Evolutionary conservation across 2,329 filamentous ascomycete genomes (phyloP).

Genomic region (Teratosphaeria zuluensis): DNA sequence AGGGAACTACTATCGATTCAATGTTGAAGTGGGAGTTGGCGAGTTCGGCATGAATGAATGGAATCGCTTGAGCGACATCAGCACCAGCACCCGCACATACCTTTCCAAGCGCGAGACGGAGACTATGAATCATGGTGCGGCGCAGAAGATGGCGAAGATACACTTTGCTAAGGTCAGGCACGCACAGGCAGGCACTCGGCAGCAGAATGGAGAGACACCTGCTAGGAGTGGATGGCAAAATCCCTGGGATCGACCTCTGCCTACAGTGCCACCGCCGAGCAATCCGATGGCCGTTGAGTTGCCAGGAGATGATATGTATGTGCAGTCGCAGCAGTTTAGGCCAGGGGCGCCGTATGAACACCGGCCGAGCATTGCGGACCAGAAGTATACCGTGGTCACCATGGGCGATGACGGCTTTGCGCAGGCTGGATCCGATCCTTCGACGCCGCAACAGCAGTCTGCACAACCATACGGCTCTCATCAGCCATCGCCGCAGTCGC

Average conservation of each 20-base stretch:
- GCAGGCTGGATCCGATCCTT: constrained; percentile 2
- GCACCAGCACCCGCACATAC: constrained; percentile 80
- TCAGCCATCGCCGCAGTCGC: neutral
- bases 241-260: constrained; percentile 21
- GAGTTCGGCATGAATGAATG: constrained; percentile 99
- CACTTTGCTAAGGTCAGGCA: constrained; percentile 63
- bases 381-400: constrained; percentile 42
- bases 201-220: constrained; percentile 19
- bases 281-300: constrained; percentile 31
- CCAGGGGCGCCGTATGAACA: constrained; percentile 46
- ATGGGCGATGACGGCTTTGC: constrained; percentile 3
- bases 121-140: constrained; percentile 63
- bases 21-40: constrained; percentile 89
- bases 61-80: constrained; percentile 88
- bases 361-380: constrained; percentile 44
- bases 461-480: neutral
- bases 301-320: constrained; percentile 17
- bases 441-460: neutral
- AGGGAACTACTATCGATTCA: constrained; percentile 92
- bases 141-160: constrained; percentile 75
- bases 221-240: constrained; percentile 20
- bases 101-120: constrained; percentile 65
- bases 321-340: constrained; percentile 13
- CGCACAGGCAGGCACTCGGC: constrained; percentile 39
- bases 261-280: constrained; percentile 28